Conservation (phyloP, 345 rosid species). For the Cardamine chenopodiifolia region DNA sequence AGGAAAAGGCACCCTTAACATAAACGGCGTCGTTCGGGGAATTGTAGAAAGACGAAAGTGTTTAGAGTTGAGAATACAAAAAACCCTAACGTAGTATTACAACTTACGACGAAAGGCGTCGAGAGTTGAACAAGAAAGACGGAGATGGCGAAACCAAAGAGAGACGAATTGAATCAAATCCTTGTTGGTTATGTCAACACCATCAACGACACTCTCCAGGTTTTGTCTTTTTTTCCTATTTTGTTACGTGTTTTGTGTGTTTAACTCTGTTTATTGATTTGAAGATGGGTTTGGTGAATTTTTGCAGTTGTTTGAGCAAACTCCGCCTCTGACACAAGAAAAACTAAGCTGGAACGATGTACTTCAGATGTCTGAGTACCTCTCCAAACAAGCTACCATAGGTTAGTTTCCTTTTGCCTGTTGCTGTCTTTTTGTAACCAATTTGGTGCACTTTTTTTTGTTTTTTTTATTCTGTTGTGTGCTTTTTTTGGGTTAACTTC, state of each 20-base stretch:
- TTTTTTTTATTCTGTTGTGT: neutral
- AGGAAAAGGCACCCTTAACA: neutral
- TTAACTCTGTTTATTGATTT: conserved; percentile 4
- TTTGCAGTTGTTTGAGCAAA: conserved; percentile 55
- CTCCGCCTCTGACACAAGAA: conserved; percentile 49
- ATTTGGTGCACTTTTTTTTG: neutral
- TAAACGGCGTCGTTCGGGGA: neutral
- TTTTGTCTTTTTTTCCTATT: neutral
- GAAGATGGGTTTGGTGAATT: neutral
- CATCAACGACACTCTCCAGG: conserved; percentile 81
- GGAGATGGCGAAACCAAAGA: conserved; percentile 59
- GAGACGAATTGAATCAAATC: conserved; percentile 50
- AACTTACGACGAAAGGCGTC: neutral
- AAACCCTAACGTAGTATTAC: conserved; percentile 8
- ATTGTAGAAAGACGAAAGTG: neutral
- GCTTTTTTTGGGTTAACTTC: neutral
- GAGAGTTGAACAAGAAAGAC: neutral
- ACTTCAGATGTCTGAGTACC: conserved; percentile 65
- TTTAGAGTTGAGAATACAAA: neutral
- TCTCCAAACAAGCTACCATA: conserved; percentile 78
- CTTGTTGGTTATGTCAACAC: conserved; percentile 56
- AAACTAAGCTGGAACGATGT: conserved; percentile 71
- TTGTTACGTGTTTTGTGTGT: neutral
- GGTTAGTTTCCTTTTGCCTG: conserved; percentile 53
- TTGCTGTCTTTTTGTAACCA: neutral